phyloP scores from a whole-genome alignment of 805 yeast species.

The Clavispora santaluciae region DNA sequence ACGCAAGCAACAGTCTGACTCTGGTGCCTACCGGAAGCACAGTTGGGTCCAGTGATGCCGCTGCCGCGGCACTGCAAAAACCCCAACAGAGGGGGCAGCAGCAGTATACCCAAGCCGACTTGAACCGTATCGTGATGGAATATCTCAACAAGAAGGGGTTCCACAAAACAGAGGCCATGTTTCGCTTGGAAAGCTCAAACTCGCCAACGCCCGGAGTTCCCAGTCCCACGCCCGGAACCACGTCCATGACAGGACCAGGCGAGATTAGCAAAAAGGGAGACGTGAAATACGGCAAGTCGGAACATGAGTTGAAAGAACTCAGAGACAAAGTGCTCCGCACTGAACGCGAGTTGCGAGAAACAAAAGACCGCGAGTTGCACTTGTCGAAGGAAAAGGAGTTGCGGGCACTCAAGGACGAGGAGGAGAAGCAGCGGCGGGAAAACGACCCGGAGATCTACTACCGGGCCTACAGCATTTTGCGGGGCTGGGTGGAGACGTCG shows the following conservation, averaged over 20 bases:
- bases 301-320: constrained; percentile 33
- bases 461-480: constrained; percentile 75
- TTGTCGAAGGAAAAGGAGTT: constrained; percentile 37
- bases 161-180: constrained; percentile 88
- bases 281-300: constrained; percentile 22
- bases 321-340: constrained; percentile 29
- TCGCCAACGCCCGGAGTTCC: constrained; percentile 49
- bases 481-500: constrained; percentile 87
- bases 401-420: constrained; percentile 36
- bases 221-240: constrained; percentile 43
- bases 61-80: constrained; percentile 4
- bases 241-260: constrained; percentile 30
- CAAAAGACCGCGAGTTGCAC: constrained; percentile 34
- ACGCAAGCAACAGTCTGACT: constrained; percentile 1
- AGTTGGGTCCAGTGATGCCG: constrained; percentile 1
- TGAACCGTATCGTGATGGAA: constrained; percentile 88
- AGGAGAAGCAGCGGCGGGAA: constrained; percentile 40
- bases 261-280: constrained; percentile 25
- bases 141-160: constrained; percentile 92
- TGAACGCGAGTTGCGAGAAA: constrained; percentile 35
- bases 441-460: constrained; percentile 66
- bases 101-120: constrained; percentile 75
- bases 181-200: constrained; percentile 78
- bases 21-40: background rate
- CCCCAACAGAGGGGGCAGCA: constrained; percentile 19